Percentiles rank a stretch among this genome's conserved stretches.
These are phyloP conservation scores for Apiotrichum sp. DNA, from an alignment of 1,284 basidiomycete species.

Conservation along the genomic window DNA sequence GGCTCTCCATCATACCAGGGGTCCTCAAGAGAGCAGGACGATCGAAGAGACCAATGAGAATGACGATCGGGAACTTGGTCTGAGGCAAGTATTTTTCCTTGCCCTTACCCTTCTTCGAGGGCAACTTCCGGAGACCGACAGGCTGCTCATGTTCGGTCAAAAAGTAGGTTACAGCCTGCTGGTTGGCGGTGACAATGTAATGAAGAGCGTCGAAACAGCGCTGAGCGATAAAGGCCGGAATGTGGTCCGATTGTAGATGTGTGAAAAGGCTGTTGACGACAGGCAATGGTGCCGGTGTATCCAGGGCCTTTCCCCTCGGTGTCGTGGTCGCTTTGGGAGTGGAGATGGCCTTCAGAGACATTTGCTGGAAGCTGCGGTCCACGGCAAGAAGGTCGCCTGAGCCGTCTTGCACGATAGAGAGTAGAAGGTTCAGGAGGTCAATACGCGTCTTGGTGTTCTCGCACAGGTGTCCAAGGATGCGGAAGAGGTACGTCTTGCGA, in stretches of 20 bases:
- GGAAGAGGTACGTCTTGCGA: constrained; percentile 76
- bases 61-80: constrained; percentile 81
- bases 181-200: constrained; percentile 77
- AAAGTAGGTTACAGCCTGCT: constrained; percentile 81
- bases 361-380: constrained; percentile 88
- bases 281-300: constrained; percentile 38
- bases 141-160: constrained; percentile 86
- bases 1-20: constrained; percentile 82
- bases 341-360: constrained; percentile 63
- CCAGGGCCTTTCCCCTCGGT: constrained; percentile 49
- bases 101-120: constrained; percentile 80
- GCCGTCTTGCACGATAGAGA: constrained; percentile 90
- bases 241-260: constrained; percentile 68
- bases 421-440: constrained; percentile 86
- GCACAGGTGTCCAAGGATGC: constrained; percentile 88
- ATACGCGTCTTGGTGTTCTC: constrained; percentile 88
- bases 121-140: constrained; percentile 60
- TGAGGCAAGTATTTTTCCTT: constrained; percentile 78
- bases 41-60: constrained; percentile 77
- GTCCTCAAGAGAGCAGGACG: constrained; percentile 75
- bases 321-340: constrained; percentile 67
- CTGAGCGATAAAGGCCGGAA: constrained; percentile 86
- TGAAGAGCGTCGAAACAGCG: constrained; percentile 83
- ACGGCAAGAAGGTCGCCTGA: constrained; percentile 85
- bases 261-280: constrained; percentile 55